Evolutionary conservation across 2,329 filamentous ascomycete species (phyloP), one percentile per base, ranked within the genome.

Genomic region (Epichloe elymi): DNA sequence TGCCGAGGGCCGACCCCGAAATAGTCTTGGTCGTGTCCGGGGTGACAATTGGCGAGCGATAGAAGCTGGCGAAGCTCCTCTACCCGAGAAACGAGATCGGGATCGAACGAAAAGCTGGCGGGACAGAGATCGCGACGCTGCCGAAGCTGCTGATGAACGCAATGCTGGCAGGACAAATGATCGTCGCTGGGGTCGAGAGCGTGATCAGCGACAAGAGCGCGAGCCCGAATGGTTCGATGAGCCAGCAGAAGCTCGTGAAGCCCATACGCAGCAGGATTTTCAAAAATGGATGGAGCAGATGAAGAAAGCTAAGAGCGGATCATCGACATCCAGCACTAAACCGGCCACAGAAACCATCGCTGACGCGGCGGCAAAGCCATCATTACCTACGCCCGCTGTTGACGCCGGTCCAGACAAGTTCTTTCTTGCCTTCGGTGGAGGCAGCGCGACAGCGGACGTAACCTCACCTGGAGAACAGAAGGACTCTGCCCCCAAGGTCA

Each of bases 261-360:
- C 76, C 5, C 86, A 88, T 59, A 95, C 89, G 1, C 84, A 88
- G 60, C 89, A 94, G 62, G 90, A 96, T 58, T 94, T 96, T 66
- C 85, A 94, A 69, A 87, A 87, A 58, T 96, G 91, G 82, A 95
- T 95, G 75, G 88, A 94, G 59, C 78, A 77, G 56, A 94, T 94
- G 88, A 91, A 86, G 66, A 82, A 82, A 39, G 76, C 79, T 55
- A 79, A 74, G 59, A 69, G 63, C 53, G 65, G 49, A 38, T 50
- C 51, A 17, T 45, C 53, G 19, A 30, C 58, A 46, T 59, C 67
- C 5, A 53, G 59, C 14, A 54, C 60, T 37, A 51, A 64, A 4
- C 60, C 68, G 17, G 60, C 66, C 43, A 52, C 66, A 17, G 70
- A 67, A 33, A 59, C 67, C 20, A 60, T 62, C 15, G 55, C 63